Evolutionary conservation across 2,329 filamentous ascomycete genomes (phyloP).

Genomic region (Dothideomycetidae sp.): DNA sequence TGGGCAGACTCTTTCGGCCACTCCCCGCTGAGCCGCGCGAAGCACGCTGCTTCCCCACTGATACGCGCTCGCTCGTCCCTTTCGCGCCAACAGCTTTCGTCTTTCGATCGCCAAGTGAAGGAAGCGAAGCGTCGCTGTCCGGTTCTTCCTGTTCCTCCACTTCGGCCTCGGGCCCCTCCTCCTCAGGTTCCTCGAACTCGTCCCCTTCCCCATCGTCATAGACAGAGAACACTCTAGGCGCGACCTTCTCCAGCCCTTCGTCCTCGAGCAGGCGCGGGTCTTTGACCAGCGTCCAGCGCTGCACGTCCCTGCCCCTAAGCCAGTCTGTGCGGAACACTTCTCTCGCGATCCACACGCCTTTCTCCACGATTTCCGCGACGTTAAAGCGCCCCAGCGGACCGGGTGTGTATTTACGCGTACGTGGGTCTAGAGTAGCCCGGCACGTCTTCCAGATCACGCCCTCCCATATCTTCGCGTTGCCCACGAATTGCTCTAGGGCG

Average conservation of each 20-base stretch:
- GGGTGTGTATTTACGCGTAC: background rate
- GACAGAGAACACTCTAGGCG: background rate
- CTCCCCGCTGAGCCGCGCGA: no score
- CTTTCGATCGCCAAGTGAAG: no score
- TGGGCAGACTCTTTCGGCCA: background rate
- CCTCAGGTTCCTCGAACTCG: background rate
- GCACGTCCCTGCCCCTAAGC: constrained; percentile 3
- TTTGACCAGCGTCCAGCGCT: constrained; percentile 3
- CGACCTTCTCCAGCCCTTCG: background rate
- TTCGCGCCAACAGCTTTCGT: no score
- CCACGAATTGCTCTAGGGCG: background rate
- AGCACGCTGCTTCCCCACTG: no score
- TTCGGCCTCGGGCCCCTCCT: background rate
- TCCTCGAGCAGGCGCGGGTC: constrained; percentile 10
- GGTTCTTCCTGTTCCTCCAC: background rate
- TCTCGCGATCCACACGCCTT: constrained; percentile 6
- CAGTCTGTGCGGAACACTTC: constrained; percentile 1
- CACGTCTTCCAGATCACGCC: constrained; percentile 4
- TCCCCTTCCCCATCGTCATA: background rate
- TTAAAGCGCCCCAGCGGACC: background rate
- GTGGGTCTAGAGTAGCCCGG: background rate
- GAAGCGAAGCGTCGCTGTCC: background rate
- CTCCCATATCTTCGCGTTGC: background rate
- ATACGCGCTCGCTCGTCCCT: no score
- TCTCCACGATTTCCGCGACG: constrained; percentile 3